These are phyloP conservation scores for Meredithiella fracta DNA, from an alignment of 2,329 filamentous ascomycete genomes.

Conservation along the genomic window DNA sequence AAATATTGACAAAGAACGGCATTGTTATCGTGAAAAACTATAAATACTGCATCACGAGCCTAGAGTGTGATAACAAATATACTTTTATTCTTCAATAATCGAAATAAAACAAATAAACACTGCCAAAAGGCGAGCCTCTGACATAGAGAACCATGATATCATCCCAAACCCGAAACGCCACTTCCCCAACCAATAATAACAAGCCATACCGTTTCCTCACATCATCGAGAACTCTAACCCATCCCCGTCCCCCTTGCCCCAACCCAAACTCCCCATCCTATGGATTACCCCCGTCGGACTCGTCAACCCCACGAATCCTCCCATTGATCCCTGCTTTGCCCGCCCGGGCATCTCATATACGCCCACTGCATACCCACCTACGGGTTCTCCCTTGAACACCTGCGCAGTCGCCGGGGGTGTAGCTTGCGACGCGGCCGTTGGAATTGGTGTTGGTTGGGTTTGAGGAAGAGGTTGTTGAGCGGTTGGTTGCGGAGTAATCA, in stretches of 20 bases:
- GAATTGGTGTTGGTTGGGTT: constrained; percentile 4
- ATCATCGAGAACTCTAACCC: constrained; percentile 9
- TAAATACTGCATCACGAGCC: too few relatives aligned
- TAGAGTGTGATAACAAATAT: too few relatives aligned
- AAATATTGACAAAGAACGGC: too few relatives aligned
- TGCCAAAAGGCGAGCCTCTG: neutral
- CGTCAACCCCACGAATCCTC: neutral
- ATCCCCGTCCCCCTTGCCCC: constrained; percentile 1
- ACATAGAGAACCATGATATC: neutral
- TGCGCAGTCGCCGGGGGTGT: constrained; percentile 1
- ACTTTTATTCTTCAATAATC: too few relatives aligned
- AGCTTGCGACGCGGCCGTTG: neutral
- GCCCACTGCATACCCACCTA: neutral
- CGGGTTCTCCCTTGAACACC: constrained; percentile 2
- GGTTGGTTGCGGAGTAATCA: neutral
- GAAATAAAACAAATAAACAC: neutral
- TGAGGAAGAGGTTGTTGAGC: neutral
- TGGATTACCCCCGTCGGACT: constrained; percentile 4
- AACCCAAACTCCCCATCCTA: constrained; percentile 6
- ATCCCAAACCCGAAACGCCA: too few relatives aligned
- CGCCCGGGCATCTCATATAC: neutral
- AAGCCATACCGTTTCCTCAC: neutral
- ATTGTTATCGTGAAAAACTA: too few relatives aligned
- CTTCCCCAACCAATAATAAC: neutral
- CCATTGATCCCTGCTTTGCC: neutral